Evolutionary conservation across 345 rosid species (phyloP).

Genomic region (Citrus inodora): DNA sequence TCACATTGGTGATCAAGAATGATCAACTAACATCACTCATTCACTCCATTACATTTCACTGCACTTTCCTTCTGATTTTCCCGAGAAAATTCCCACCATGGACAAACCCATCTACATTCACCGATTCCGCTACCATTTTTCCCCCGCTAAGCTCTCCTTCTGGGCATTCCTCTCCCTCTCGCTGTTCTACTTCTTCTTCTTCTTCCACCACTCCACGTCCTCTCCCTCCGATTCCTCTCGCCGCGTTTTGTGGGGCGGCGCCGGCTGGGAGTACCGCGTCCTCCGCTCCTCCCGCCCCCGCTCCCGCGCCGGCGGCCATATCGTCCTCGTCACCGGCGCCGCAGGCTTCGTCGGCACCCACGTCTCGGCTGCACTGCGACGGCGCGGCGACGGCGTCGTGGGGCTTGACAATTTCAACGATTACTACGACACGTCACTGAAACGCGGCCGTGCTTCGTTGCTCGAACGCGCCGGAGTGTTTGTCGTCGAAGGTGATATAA

Average conservation of each 20-base stretch:
- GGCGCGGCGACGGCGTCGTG: conserved; percentile 50
- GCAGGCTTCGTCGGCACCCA: conserved; percentile 61
- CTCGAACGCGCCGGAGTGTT: conserved; percentile 41
- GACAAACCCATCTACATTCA: conserved; percentile 25
- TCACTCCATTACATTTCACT: not conserved
- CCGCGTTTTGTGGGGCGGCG: conserved; percentile 32
- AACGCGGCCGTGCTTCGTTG: conserved; percentile 37
- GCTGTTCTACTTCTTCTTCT: conserved; percentile 23
- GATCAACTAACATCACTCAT: not conserved
- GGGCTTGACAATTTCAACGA: conserved; percentile 56
- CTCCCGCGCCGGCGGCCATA: conserved; percentile 25
- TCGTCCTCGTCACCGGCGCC: conserved; percentile 55
- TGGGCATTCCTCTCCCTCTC: conserved; percentile 27
- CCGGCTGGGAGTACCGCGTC: conserved; percentile 38
- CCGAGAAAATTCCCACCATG: conserved; percentile 12
- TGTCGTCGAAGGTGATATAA: conserved; percentile 45
- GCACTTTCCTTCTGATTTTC: not conserved
- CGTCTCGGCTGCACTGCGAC: conserved; percentile 39
- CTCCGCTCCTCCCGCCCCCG: conserved; percentile 36
- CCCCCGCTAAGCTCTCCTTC: conserved; percentile 17
- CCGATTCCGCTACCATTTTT: conserved; percentile 18
- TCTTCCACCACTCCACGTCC: conserved; percentile 12
- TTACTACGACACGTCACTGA: conserved; percentile 45
- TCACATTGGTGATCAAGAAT: not conserved
- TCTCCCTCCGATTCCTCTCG: conserved; percentile 30